These are phyloP conservation scores for Kalmusia sp. DNA, from an alignment of 2,329 filamentous ascomycete genomes.

Conservation along the genomic window DNA sequence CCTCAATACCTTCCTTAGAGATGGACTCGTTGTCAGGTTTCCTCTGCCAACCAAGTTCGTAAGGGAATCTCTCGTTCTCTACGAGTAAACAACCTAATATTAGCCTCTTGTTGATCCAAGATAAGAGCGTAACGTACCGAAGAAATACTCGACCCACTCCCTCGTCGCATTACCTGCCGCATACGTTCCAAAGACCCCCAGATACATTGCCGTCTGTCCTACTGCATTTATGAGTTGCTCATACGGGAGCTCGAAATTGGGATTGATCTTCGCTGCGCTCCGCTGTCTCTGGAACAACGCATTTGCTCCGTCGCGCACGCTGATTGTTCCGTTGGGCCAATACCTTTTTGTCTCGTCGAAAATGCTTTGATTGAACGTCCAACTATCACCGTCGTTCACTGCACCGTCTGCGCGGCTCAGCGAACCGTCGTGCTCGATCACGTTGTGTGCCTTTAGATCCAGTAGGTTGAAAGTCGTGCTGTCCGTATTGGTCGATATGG, in stretches of 20 bases:
- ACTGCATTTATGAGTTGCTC: neutral
- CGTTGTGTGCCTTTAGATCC: neutral
- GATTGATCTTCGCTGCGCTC: neutral
- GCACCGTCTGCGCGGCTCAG: neutral
- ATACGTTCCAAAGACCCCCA: neutral
- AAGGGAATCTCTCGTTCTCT: no score
- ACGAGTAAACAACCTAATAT: neutral
- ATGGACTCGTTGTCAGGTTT: neutral
- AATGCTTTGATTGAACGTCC: neutral
- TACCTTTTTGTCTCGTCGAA: constrained; percentile 2
- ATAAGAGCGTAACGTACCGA: no score
- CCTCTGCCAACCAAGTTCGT: neutral
- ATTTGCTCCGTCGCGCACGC: neutral
- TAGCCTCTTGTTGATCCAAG: neutral
- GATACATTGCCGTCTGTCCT: neutral
- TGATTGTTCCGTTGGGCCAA: neutral
- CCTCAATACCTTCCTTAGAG: neutral
- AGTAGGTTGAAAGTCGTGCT: neutral
- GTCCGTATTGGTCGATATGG: neutral
- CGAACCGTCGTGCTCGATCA: constrained; percentile 3
- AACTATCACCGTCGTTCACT: neutral
- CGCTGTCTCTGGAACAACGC: neutral
- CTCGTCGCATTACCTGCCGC: neutral
- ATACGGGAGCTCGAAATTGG: neutral
- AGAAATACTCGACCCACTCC: neutral